These are phyloP conservation scores for Arachnopeziza araneosa DNA, from an alignment of 2,329 filamentous ascomycete species.

Conservation along the genomic window DNA sequence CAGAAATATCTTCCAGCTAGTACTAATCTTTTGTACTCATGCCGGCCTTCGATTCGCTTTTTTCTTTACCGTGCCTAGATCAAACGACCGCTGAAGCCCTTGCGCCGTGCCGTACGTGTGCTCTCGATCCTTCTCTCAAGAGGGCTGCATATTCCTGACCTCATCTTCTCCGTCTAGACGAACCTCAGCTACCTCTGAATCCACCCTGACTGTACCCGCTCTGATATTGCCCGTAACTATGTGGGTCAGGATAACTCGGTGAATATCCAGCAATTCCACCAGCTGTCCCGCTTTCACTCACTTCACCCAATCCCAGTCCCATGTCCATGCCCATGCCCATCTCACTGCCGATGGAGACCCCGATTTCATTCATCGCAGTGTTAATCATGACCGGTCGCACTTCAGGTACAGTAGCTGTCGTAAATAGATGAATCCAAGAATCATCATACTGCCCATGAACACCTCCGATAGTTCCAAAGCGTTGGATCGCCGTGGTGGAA, in stretches of 20 bases:
- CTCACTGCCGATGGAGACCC: background rate
- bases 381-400: background rate
- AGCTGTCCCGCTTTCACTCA: background rate
- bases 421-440: constrained; percentile 15
- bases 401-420: background rate
- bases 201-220: background rate
- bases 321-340: background rate
- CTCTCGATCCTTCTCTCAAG: too few species aligned
- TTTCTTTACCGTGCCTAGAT: too few species aligned
- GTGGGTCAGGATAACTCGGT: background rate
- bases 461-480: constrained; percentile 14
- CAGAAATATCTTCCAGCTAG: too few species aligned
- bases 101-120: too few species aligned
- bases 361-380: background rate
- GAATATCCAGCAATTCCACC: background rate
- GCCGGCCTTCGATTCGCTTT: too few species aligned
- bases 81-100: too few species aligned
- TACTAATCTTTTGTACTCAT: too few species aligned
- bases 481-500: constrained; percentile 9
- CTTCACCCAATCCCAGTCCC: background rate
- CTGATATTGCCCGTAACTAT: background rate
- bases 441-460: constrained; percentile 24
- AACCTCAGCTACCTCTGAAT: background rate
- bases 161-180: too few species aligned
- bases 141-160: too few species aligned